A percentile compares a stretch with the other conserved stretches of the same genome.
phyloP scores from a whole-genome alignment of 2,329 filamentous ascomycete genomes.

The Pseudocercospora musae region DNA sequence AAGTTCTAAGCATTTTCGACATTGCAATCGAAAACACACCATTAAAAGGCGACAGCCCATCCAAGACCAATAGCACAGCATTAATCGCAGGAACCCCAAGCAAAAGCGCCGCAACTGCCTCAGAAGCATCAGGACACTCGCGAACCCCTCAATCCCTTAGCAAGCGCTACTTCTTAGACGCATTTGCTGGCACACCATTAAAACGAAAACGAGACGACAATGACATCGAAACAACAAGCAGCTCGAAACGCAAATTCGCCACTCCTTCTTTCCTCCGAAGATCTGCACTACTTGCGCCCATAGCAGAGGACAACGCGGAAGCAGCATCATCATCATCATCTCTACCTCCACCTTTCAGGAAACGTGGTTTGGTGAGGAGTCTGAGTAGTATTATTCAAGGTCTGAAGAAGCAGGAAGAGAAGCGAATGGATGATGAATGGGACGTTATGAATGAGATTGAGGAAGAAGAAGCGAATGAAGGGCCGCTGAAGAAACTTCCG shows the following conservation, averaged over 20 bases:
- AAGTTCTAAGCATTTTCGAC: slow-evolving; percentile 75
- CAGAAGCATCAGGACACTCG: slow-evolving; percentile 18
- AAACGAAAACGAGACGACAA: slow-evolving; percentile 45
- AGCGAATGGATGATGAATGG: slow-evolving; percentile 67
- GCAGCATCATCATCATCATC: slow-evolving; percentile 3
- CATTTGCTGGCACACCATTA: slow-evolving; percentile 61
- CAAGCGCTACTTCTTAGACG: slow-evolving; percentile 60
- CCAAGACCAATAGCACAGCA: slow-evolving; percentile 23
- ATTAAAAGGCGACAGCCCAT: slow-evolving; percentile 17
- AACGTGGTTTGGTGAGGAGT: slow-evolving; percentile 57
- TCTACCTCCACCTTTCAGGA: slow-evolving; percentile 39
- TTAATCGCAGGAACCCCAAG: slow-evolving; percentile 41
- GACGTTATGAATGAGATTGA: slow-evolving; percentile 73
- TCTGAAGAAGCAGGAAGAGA: slow-evolving; percentile 67
- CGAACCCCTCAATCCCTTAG: slow-evolving; percentile 53
- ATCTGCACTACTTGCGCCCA: slow-evolving; percentile 45
- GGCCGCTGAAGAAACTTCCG: slow-evolving; percentile 21
- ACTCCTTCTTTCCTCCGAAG: slow-evolving; percentile 70
- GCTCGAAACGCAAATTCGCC: slow-evolving; percentile 47
- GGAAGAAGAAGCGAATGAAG: slow-evolving; percentile 34
- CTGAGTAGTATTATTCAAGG: slow-evolving; percentile 72
- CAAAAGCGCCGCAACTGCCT: slow-evolving; percentile 25
- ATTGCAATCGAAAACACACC: slow-evolving; percentile 47
- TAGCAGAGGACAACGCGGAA: slow-evolving; percentile 56
- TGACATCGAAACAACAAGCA: slow-evolving; percentile 31